Percentiles rank a stretch among this genome's conserved stretches.
Evolutionary conservation across 2,329 filamentous ascomycete genomes (phyloP).

Genomic region (Aspergillus caelatus): DNA sequence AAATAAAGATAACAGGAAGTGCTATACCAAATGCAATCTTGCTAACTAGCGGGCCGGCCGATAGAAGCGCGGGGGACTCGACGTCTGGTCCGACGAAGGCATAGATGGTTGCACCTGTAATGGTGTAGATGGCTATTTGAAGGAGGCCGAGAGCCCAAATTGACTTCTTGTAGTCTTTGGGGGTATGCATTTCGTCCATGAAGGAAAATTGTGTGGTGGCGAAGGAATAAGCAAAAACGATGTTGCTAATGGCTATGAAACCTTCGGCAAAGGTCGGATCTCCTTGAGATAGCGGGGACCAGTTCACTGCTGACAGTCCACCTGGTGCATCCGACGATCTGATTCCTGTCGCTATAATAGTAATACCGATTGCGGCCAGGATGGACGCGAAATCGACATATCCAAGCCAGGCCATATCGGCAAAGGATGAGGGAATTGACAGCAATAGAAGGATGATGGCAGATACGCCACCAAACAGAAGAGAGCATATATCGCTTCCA

Average conservation of each 20-base stretch:
- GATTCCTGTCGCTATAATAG: not conserved
- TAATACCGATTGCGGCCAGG: not conserved
- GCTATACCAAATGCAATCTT: not conserved
- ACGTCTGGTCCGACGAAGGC: conserved; percentile 29
- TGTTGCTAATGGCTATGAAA: conserved; percentile 30
- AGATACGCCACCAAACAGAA: not conserved
- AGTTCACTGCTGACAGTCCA: not conserved
- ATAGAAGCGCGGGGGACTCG: conserved; percentile 30
- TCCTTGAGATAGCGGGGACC: conserved; percentile 10
- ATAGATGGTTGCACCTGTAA: conserved; percentile 22
- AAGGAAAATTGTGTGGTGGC: conserved; percentile 17
- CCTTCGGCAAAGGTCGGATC: conserved; percentile 25
- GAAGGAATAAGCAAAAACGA: conserved; percentile 42
- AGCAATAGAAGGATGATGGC: not conserved
- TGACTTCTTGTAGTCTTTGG: conserved; percentile 4
- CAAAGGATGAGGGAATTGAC: not conserved
- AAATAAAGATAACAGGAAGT: not conserved
- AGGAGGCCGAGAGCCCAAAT: conserved; percentile 4
- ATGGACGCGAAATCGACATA: not conserved
- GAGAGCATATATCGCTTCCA: conserved; percentile 34
- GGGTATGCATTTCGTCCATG: conserved; percentile 9
- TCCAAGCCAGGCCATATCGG: not conserved
- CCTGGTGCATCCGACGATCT: not conserved
- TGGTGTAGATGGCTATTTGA: conserved; percentile 4
- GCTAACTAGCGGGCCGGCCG: conserved; percentile 24